Evolutionary conservation across 78 protist species (phyloP).

Genomic region (Cavenderia fasciculata): DNA sequence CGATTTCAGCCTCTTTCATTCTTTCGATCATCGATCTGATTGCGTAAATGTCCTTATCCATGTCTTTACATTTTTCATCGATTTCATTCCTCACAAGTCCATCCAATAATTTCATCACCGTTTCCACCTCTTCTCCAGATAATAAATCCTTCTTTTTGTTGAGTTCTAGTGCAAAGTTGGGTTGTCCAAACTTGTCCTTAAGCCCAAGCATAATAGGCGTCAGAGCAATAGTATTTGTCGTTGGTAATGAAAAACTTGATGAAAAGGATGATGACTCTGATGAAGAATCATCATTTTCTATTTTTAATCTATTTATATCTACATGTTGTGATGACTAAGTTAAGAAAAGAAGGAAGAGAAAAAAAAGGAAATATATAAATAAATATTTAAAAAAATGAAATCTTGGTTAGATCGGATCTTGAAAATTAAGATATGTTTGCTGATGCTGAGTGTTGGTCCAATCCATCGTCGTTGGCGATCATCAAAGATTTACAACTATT

Average conservation of each 20-base stretch:
- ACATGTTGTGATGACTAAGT: slow-evolving; percentile 2
- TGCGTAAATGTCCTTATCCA: slow-evolving; percentile 30
- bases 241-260: not conserved
- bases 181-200: slow-evolving; percentile 45
- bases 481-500: too few relatives aligned
- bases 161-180: slow-evolving; percentile 21
- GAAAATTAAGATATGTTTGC: too few relatives aligned
- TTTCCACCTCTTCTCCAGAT: slow-evolving; percentile 59
- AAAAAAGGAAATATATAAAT: not conserved
- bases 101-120: slow-evolving; percentile 11
- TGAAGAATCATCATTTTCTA: slow-evolving; percentile 38
- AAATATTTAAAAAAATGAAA: too few relatives aligned
- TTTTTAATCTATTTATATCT: slow-evolving; percentile 62
- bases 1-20: slow-evolving; percentile 18
- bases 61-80: not conserved
- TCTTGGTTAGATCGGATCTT: too few relatives aligned
- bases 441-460: too few relatives aligned
- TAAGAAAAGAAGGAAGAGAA: not conserved
- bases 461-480: too few relatives aligned
- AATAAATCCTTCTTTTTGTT: slow-evolving; percentile 72
- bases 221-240: slow-evolving; percentile 10
- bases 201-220: slow-evolving; percentile 60
- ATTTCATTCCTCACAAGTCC: slow-evolving; percentile 15
- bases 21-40: slow-evolving; percentile 21
- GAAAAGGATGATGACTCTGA: slow-evolving; percentile 17